Evolutionary conservation across 1,284 basidiomycete genomes (phyloP), one percentile per base, ranked within the genome.

Genomic region (Cutaneotrichosporon sp.): DNA sequence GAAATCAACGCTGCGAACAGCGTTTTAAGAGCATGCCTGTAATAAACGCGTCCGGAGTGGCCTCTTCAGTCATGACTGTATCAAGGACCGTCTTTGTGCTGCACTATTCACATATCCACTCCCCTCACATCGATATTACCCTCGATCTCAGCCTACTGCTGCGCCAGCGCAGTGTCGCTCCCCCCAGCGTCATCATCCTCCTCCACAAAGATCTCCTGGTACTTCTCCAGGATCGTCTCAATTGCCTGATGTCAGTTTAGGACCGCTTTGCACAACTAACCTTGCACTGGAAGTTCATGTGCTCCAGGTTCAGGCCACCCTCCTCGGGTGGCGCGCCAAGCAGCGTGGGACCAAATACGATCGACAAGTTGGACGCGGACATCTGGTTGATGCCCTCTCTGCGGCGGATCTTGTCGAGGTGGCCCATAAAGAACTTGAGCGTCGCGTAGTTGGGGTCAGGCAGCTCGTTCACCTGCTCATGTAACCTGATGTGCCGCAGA

Each of bases 361-460:
- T 97, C 6, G 90, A 86, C 29, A 99, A 76, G 74, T 99, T 99
- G 60, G 88, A 87, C 46, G 87, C 84, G 8, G 87, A 84, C 94
- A 99, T 99, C 46, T 89, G 86, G 72, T 98, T 99, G 49, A 85
- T 78, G 6, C 79, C 74, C 61, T 88, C 85, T 61, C 84, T 81
- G 63, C 85, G 81, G 43, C 81, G 81, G 52, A 96, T 83, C 89
- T 82, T 84, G 77, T 97, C 82, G 55, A 99, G 76, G 76, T 98
- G 94, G 10, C 87, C 91, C 81, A 99, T 82, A 68, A 98, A 87
- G 73, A 83, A 97, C 72, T 97, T 97, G 49, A 98, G 79, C 2
- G 94, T 97, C 1, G 96, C 90, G 68, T 99, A 99, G 75, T 98
- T 97, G 12, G 96, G 83, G 76, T 99, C 94, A 4, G 94, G 96